Evolutionary conservation across 805 yeast genomes (phyloP), one percentile per base, ranked within the genome.

Genomic region (Naumovozyma dairenensis): DNA sequence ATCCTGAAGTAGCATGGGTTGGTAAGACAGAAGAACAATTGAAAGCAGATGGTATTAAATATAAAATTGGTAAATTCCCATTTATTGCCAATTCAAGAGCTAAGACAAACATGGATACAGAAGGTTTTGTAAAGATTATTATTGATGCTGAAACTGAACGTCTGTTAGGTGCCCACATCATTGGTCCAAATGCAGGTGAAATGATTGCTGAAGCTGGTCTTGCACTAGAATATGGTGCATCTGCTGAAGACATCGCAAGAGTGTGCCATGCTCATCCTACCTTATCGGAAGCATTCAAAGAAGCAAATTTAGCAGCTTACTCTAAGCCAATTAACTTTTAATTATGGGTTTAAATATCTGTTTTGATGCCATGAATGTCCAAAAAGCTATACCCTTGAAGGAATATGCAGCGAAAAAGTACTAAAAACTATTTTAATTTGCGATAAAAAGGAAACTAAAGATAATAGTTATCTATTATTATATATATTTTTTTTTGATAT

Each of bases 1-100:
- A 86, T 67, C 99, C 99, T 45, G 99, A 92, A 71, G 96, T 92
- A 49, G 97, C 97, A 34, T 92, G 98, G 98, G 95, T 83, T 49
- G 99, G 99, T 51, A 83, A 83, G 66, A 82, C 77, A 56, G 99
- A 92, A 69, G 79, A 87, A 69, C 87, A 87, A 66, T 74, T 87
- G 60, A 87, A 89, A 72, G 87, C 73, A 50, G 85, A 85, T 51
- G 96, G 96, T 50, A 76, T 86, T 62, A 72, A 79, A 51, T 92
- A 81, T 75, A 87, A 80, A 65, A 74, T 82, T 41, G 99, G 99
- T 59, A 92, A 92, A 68, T 92, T 89, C 86, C 95, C 97, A 61
- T 92, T 92, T 71, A 72, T 85, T 55, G 99, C 99, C 52, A 92
- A 92, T 77, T 92, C 98, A 34, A 85, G 99, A 72, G 99, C 99